Base-by-base conservation (phyloP, 768 basidiomycete genomes). In the Paxillus involutus region DNA sequence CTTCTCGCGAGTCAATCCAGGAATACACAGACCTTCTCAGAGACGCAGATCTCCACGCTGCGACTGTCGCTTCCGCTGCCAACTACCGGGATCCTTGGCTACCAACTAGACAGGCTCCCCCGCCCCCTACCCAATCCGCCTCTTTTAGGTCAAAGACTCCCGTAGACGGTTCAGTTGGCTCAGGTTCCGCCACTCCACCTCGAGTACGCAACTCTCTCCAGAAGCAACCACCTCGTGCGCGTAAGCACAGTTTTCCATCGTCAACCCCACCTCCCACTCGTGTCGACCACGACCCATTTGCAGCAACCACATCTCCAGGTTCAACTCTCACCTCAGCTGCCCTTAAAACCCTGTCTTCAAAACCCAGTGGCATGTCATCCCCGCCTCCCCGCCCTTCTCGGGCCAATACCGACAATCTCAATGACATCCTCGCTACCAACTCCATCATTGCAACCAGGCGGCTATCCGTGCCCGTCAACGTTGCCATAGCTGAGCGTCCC, bases 361-460 rank as follows among this genome's bases (percentile, higher is more conserved):
- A 63, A 56, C 72, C 73, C 67, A 60, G 37, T 47, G 49, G 51
- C 66, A 76, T 57, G 44, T 64, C 78, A 3, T 72, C 83, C 0
- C 84, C 89, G 2, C 91, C 91, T 9, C 85, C 87, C 2, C 81
- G 91, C 42, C 91, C 91, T 0, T 91, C 89, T 44, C 81, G 91
- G 52, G 88, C 87, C 55, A 94, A 94, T 69, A 94, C 91, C 4
- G 88, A 86, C 33, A 91, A 79, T 51, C 77, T 93, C 46, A 84
- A 80, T 71, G 91, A 94, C 72, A 73, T 92, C 63, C 86, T 86
- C 67, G 74, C 82, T 6, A 49, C 71, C 8, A 73, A 75, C 50
- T 59, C 70, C 44, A 60, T 72, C 46, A 64, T 78, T 39, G 71
- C 79, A 6, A 61, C 75, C 19, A 81, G 80, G 45, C 80, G 83